A percentile compares a stretch with the other conserved stretches of the same genome.
These are phyloP conservation scores for Entophlyctis helioformis DNA, from an alignment of 192 early-diverging fungal genomes.

Conservation along the genomic window DNA sequence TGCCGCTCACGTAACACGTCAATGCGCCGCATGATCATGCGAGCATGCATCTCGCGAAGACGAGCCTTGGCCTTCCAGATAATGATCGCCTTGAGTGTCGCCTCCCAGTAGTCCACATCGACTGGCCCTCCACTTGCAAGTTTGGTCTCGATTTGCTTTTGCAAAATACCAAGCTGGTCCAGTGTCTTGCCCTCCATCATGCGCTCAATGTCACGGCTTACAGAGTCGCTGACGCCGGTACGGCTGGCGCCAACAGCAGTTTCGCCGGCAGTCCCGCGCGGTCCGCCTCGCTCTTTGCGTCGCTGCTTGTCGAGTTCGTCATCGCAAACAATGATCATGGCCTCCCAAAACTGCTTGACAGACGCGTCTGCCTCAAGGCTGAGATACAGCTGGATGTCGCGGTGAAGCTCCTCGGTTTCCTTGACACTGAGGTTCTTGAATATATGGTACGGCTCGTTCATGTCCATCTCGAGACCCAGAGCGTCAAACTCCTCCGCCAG, in stretches of 20 bases:
- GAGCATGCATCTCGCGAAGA: constrained; percentile 67
- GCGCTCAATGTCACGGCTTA: constrained; percentile 48
- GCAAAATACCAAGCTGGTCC: constrained; percentile 56
- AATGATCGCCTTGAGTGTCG: constrained; percentile 55
- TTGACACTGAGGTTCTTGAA: constrained; percentile 49
- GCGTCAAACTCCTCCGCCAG: constrained; percentile 60
- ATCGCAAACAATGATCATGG: constrained; percentile 70
- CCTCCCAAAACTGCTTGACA: constrained; percentile 77
- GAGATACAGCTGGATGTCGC: constrained; percentile 84
- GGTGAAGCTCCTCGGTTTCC: constrained; percentile 67
- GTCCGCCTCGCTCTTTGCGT: constrained; percentile 6
- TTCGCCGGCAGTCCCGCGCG: not conserved
- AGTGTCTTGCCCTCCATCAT: constrained; percentile 66
- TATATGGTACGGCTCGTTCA: constrained; percentile 80
- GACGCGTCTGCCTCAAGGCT: constrained; percentile 65
- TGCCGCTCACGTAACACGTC: constrained; percentile 56
- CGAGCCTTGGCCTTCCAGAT: constrained; percentile 78
- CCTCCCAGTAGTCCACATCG: constrained; percentile 95
- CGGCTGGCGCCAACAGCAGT: not conserved
- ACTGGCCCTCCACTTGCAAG: constrained; percentile 47
- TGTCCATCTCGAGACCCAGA: constrained; percentile 68
- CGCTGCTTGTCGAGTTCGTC: constrained; percentile 45
- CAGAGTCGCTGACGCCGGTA: constrained; percentile 2
- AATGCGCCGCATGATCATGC: constrained; percentile 58
- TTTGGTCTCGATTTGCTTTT: constrained; percentile 64